Percentiles rank a stretch among this genome's conserved stretches.
Conservation (phyloP, 441 rosid species). For the Populus hybrid region DNA sequence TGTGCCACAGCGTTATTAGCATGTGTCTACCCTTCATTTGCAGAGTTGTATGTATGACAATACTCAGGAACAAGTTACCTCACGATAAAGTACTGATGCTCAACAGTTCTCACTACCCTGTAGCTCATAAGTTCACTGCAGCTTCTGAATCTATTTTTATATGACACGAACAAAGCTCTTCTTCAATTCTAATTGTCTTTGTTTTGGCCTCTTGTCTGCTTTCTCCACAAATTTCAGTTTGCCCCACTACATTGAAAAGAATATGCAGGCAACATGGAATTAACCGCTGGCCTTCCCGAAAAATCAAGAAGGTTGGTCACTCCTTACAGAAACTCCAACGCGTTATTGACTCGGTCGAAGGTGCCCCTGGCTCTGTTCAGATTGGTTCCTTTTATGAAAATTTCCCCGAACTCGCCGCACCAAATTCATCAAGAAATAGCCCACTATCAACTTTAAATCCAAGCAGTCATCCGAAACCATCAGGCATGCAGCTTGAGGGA, state of each 20-base stretch:
- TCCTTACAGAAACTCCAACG: slow-evolving; percentile 79
- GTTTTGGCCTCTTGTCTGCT: slow-evolving; percentile 4
- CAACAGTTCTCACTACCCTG: not conserved
- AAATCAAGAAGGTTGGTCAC: slow-evolving; percentile 88
- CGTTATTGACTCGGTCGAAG: slow-evolving; percentile 77
- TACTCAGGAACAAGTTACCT: not conserved
- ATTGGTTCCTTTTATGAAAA: slow-evolving; percentile 61
- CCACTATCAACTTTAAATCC: slow-evolving; percentile 28
- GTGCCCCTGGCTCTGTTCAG: slow-evolving; percentile 62
- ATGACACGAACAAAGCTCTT: not conserved
- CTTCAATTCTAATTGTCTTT: not conserved
- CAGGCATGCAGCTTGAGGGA: slow-evolving; percentile 26
- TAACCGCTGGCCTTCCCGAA: slow-evolving; percentile 90
- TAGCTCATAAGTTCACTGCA: not conserved
- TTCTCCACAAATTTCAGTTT: slow-evolving; percentile 53
- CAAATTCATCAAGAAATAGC: slow-evolving; percentile 39
- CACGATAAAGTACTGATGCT: not conserved
- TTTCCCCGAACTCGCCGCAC: slow-evolving; percentile 63
- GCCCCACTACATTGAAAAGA: slow-evolving; percentile 95
- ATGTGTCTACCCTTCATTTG: not conserved
- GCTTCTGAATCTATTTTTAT: not conserved
- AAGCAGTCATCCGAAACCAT: slow-evolving; percentile 29
- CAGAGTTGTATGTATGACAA: not conserved
- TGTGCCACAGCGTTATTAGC: not conserved
- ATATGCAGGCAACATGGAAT: slow-evolving; percentile 92